A percentile compares a stretch with the other conserved stretches of the same genome.
phyloP scores from a whole-genome alignment of 2,329 filamentous ascomycete genomes.

The Fusarium nurragi region DNA sequence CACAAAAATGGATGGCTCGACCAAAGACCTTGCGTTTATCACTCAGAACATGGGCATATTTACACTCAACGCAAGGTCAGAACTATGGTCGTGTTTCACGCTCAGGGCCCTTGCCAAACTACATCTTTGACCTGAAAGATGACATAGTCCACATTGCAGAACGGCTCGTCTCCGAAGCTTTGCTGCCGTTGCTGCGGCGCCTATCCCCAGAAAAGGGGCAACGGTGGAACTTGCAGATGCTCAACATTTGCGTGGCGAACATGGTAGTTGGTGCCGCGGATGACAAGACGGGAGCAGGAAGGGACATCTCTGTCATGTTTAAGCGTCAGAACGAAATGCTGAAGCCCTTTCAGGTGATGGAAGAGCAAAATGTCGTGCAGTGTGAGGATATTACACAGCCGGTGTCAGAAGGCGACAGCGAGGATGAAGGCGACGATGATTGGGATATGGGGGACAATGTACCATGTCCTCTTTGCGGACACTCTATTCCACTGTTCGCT shows the following conservation, averaged over 20 bases:
- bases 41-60: constrained; percentile 67
- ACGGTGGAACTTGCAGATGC: constrained; percentile 80
- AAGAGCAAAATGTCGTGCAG: constrained; percentile 44
- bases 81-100: constrained; percentile 77
- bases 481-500: constrained; percentile 66
- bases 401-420: constrained; percentile 32
- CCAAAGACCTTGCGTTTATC: constrained; percentile 85
- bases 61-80: constrained; percentile 58
- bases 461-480: constrained; percentile 60
- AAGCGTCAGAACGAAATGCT: constrained; percentile 74
- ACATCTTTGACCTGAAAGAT: constrained; percentile 73
- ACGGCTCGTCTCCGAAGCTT: constrained; percentile 72
- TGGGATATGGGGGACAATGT: constrained; percentile 49
- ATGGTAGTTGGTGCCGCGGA: constrained; percentile 71
- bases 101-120: constrained; percentile 76
- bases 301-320: constrained; percentile 88
- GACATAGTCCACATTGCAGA: constrained; percentile 69
- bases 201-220: constrained; percentile 73
- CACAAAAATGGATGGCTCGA: constrained; percentile 75
- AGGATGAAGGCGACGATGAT: constrained; percentile 33
- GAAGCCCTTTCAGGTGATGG: constrained; percentile 70
- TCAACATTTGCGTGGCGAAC: constrained; percentile 90
- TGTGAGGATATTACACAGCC: constrained; percentile 43
- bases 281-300: constrained; percentile 64
- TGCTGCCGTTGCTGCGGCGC: constrained; percentile 78